phyloP scores from a whole-genome alignment of 345 rosid species.

The Eucalyptus decipiens region DNA sequence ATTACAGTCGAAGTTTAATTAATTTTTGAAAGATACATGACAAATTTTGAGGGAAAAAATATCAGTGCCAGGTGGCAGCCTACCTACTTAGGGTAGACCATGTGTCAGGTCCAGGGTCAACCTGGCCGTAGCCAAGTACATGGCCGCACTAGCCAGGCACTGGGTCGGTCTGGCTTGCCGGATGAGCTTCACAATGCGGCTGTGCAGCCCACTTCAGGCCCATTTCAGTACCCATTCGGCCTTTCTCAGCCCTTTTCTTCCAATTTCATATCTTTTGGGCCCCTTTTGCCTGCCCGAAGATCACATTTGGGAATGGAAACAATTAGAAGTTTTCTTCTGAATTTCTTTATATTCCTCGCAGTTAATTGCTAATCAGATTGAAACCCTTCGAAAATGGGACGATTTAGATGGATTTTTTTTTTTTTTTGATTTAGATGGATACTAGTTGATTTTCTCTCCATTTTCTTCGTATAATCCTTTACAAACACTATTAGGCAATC shows the following conservation, averaged over 20 bases:
- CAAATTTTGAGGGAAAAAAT: not conserved
- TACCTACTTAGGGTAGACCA: not conserved
- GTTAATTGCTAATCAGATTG: not conserved
- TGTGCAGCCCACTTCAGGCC: not conserved
- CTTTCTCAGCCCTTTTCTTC: not conserved
- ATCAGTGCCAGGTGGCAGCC: not conserved
- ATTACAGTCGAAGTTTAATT: not conserved
- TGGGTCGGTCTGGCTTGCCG: not conserved
- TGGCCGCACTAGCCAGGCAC: not conserved
- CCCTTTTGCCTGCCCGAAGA: not conserved
- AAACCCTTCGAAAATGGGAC: not conserved
- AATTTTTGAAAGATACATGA: not conserved
- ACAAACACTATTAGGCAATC: not conserved
- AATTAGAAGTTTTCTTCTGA: not conserved
- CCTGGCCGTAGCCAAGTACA: not conserved
- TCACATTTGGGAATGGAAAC: not conserved
- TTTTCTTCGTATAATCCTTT: not conserved
- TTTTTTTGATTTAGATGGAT: not conserved
- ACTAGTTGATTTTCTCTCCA: not conserved
- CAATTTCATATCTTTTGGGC: not conserved
- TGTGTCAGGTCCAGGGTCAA: not conserved
- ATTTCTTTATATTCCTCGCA: not conserved
- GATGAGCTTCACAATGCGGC: not conserved
- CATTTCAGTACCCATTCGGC: not conserved
- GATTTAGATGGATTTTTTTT: not conserved